Evolutionary conservation across 768 basidiomycete genomes (phyloP), one percentile per base, ranked within the genome.

Genomic region (Dictyophora rubrovolvata): DNA sequence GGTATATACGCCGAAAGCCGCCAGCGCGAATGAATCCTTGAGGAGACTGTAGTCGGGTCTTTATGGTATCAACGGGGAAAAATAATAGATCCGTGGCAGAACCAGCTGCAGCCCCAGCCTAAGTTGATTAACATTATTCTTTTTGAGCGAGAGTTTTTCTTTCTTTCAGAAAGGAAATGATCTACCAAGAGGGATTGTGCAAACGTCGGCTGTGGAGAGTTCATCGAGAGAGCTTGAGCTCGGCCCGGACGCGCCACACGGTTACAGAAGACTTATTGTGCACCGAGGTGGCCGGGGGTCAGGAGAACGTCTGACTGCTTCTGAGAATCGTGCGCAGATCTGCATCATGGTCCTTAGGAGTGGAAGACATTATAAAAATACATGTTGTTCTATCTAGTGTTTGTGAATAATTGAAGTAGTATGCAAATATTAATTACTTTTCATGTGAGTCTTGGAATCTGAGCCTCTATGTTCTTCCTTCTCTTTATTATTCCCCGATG

Each of bases 51-150:
- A 96, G 78, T 52, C 95, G 86, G 42, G 96, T 98, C 73, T 99
- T 99, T 69, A 98, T 73, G 0, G 95, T 96, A 73, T 99, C 95
- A 59, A 99, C 84, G 1, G 95, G 95, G 70, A 93, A 99, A 75
- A 99, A 94, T 20, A 96, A 79, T 49, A 97, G 79, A 73, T 99
- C 95, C 17, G 97, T 95, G 1, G 92, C 79, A 8, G 91, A 87
- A 23, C 95, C 95, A 34, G 96, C 92, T n/a, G 86, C 70, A 20
- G 88, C 94, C 22, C 95, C 93, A 48, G 90, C 87, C 88, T 93
- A 37, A 53, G 17, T 16, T 50, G n/a, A n/a, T n/a, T n/a, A 18
- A 48, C n/a, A 11, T 50, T 47, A 16, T 65, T 33, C n/a, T 61
- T 55, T 52, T 22, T 33, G 34, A 51, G 28, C 28, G 34, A 48